phyloP scores from a whole-genome alignment of 257 asterid species.

The Cordia subcordata region DNA sequence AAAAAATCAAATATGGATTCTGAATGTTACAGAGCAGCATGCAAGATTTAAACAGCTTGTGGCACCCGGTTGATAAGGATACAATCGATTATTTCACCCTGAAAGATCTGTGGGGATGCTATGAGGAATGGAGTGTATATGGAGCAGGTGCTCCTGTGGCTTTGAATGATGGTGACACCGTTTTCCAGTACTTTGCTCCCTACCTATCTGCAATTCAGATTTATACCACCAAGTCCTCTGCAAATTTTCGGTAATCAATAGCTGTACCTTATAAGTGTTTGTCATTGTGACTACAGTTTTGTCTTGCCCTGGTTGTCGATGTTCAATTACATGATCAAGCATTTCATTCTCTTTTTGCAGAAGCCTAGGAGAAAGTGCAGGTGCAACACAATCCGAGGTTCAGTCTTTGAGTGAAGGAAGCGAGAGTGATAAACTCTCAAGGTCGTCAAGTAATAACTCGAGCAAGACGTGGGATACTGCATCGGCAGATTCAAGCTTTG shows the following conservation, averaged over 20 bases:
- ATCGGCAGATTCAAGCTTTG: conserved; percentile 14
- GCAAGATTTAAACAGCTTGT: conserved; percentile 6
- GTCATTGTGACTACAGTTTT: not conserved
- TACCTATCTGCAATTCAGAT: conserved; percentile 27
- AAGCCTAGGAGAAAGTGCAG: not conserved
- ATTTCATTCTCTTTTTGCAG: not conserved
- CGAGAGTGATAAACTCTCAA: conserved; percentile 18
- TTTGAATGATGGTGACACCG: conserved; percentile 2
- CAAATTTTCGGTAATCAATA: not conserved
- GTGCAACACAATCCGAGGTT: conserved; percentile 4
- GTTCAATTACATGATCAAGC: not conserved
- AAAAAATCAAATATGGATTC: not conserved
- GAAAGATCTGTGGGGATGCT: conserved; percentile 26
- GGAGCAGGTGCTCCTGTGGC: conserved; percentile 22
- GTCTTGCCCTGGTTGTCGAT: not conserved
- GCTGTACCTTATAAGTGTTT: not conserved
- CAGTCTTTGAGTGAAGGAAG: conserved; percentile 17
- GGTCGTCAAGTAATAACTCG: conserved; percentile 18
- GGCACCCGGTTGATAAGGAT: conserved; percentile 13
- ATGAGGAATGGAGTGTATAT: conserved; percentile 34
- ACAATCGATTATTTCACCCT: conserved; percentile 15
- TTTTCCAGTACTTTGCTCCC: conserved; percentile 25
- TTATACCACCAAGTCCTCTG: conserved; percentile 12
- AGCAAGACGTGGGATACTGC: conserved; percentile 8
- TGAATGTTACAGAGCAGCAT: conserved; percentile 9